Percentiles rank a stretch among this genome's conserved stretches.
Evolutionary conservation across 441 rosid species (phyloP).

Genomic region (Jatropha podagrica): DNA sequence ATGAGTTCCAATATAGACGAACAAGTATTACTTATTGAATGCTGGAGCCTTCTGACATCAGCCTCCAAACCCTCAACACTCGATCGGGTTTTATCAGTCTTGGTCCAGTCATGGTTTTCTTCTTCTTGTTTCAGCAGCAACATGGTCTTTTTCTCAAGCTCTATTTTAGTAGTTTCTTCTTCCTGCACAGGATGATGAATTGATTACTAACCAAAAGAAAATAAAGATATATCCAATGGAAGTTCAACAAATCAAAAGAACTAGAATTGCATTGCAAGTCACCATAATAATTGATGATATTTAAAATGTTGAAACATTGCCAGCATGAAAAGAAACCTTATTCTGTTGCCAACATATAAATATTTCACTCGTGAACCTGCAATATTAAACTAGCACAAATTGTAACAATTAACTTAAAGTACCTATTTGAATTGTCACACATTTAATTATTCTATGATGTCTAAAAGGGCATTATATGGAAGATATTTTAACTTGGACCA

Average conservation of each 20-base stretch:
- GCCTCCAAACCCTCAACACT: constrained; percentile 61
- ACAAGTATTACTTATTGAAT: constrained; percentile 58
- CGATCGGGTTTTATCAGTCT: constrained; percentile 60
- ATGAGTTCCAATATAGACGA: constrained; percentile 55
- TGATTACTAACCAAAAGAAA: constrained; percentile 5
- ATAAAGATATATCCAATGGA: background rate
- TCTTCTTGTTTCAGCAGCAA: constrained; percentile 72
- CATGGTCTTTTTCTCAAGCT: constrained; percentile 61
- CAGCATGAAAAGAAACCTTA: background rate
- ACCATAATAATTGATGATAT: background rate
- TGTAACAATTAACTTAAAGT: background rate
- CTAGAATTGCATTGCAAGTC: background rate
- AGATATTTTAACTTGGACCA: background rate
- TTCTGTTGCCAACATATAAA: background rate
- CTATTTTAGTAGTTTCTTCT: constrained; percentile 70
- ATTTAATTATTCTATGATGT: background rate
- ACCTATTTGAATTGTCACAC: background rate
- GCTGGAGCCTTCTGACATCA: constrained; percentile 50
- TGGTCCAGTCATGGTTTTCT: constrained; percentile 54
- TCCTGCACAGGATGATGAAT: constrained; percentile 47
- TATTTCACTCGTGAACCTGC: background rate
- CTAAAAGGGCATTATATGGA: background rate
- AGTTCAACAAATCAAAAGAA: constrained; percentile 2
- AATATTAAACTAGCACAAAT: background rate
- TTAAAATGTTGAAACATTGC: background rate